phyloP scores from a whole-genome alignment of 164 flowering plant genomes.

The Tinospora cordifolia region DNA sequence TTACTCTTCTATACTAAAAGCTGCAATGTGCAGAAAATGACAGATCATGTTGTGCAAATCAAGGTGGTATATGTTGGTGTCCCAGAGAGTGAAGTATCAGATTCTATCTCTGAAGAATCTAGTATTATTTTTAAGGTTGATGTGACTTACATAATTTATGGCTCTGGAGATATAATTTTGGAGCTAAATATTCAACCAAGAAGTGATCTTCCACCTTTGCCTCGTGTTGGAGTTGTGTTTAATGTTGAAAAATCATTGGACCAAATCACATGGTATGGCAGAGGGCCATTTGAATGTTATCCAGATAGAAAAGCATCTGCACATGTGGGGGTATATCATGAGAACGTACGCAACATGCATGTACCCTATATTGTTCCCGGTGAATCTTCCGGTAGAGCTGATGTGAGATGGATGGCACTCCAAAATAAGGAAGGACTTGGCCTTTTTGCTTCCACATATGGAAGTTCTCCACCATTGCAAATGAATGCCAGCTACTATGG shows the following conservation, averaged over 20 bases:
- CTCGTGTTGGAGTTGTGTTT: constrained; percentile 84
- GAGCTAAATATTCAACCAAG: constrained; percentile 57
- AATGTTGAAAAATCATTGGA: constrained; percentile 64
- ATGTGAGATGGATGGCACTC: constrained; percentile 87
- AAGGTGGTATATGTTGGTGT: constrained; percentile 37
- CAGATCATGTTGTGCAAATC: constrained; percentile 43
- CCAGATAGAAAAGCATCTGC: constrained; percentile 93
- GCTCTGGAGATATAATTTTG: constrained; percentile 75
- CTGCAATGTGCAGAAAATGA: constrained; percentile 39
- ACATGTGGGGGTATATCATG: constrained; percentile 65
- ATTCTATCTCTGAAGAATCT: constrained; percentile 19
- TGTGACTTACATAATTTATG: constrained; percentile 52
- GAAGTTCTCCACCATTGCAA: constrained; percentile 82
- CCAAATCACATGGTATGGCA: constrained; percentile 71
- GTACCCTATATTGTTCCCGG: constrained; percentile 90
- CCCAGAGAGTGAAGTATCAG: constrained; percentile 20
- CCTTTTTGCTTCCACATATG: constrained; percentile 62
- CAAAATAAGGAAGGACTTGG: constrained; percentile 62
- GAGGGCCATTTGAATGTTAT: constrained; percentile 96
- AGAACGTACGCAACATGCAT: constrained; percentile 62
- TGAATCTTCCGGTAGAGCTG: constrained; percentile 81
- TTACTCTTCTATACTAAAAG: constrained; percentile 44
- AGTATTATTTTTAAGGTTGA: constrained; percentile 35
- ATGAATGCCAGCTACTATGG: constrained; percentile 80
- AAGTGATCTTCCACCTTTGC: constrained; percentile 80